A percentile compares a stretch with the other conserved stretches of the same genome.
phyloP scores from a whole-genome alignment of 495 filamentous ascomycete genomes.

The Aspergillus indologenus region DNA sequence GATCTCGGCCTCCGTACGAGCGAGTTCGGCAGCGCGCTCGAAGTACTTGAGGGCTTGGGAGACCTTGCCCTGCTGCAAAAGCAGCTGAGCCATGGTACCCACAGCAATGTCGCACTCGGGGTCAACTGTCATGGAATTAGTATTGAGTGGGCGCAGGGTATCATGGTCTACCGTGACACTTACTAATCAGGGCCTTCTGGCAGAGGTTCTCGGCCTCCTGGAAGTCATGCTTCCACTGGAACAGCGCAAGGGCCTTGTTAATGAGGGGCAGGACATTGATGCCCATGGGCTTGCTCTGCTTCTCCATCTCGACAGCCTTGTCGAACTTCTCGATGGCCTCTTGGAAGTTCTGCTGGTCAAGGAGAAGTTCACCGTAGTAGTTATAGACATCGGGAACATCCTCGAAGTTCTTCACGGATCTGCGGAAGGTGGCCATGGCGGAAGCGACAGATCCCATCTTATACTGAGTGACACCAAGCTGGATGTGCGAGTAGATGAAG shows the following conservation, averaged over 20 bases:
- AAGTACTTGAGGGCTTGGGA: slow-evolving; percentile 95
- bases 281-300: slow-evolving; percentile 81
- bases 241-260: slow-evolving; percentile 95
- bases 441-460: slow-evolving; percentile 99
- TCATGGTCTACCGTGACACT: slow-evolving; percentile 30
- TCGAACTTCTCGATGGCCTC: slow-evolving; percentile 99
- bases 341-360: slow-evolving; percentile 92
- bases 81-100: slow-evolving; percentile 97
- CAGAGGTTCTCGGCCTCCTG: slow-evolving; percentile 91
- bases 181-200: slow-evolving; percentile 96
- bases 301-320: slow-evolving; percentile 96
- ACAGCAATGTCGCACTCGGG: slow-evolving; percentile 99
- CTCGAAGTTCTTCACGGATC: slow-evolving; percentile 97
- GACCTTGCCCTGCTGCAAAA: slow-evolving; percentile 96
- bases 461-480: slow-evolving; percentile 98
- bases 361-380: slow-evolving; percentile 97
- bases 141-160: background rate
- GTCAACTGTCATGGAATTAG: slow-evolving; percentile 66
- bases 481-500: slow-evolving; percentile 99
- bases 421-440: slow-evolving; percentile 95
- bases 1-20: slow-evolving; percentile 92
- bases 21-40: slow-evolving; percentile 90
- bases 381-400: slow-evolving; percentile 98
- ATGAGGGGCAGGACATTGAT: slow-evolving; percentile 98
- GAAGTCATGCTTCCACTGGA: slow-evolving; percentile 98